Conservation (phyloP, 208 protist genomes). For the Leptomonas seymouri region DNA sequence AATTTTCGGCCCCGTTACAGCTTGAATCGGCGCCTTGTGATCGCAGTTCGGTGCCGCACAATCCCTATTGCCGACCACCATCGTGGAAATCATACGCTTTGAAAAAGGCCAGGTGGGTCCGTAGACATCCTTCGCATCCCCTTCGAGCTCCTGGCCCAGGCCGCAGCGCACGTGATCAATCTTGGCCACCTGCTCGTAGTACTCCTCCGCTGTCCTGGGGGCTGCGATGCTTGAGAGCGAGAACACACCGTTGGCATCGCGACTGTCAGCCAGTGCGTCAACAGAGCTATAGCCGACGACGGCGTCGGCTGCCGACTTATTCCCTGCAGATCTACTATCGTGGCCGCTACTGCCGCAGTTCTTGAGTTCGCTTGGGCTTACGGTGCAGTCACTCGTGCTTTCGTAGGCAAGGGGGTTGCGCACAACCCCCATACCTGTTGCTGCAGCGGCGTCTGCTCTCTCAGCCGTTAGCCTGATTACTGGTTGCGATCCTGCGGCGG, state of each 20-base stretch:
- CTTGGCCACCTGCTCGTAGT: constrained; percentile 27
- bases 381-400: not conserved
- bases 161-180: constrained; percentile 43
- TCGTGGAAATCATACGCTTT: constrained; percentile 24
- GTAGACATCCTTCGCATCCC: constrained; percentile 38
- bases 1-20: constrained; percentile 29
- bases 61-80: constrained; percentile 11
- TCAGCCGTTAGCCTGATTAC: too few species aligned
- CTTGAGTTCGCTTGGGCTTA: not conserved
- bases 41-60: constrained; percentile 38
- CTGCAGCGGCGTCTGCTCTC: too few species aligned
- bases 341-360: not conserved
- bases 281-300: too few species aligned
- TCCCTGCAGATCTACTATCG: not conserved
- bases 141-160: constrained; percentile 39
- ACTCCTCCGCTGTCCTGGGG: constrained; percentile 44
- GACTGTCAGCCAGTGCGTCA: not conserved
- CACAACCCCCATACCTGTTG: too few species aligned
- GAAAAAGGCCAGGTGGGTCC: constrained; percentile 45
- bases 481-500: too few species aligned
- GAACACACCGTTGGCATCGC: constrained; percentile 3
- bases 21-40: constrained; percentile 22
- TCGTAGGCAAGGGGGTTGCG: constrained; percentile 2
- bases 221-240: constrained; percentile 19
- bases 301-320: not conserved